Base-by-base conservation (phyloP, 1,284 basidiomycete species). In the Puccinia coronata region DNA sequence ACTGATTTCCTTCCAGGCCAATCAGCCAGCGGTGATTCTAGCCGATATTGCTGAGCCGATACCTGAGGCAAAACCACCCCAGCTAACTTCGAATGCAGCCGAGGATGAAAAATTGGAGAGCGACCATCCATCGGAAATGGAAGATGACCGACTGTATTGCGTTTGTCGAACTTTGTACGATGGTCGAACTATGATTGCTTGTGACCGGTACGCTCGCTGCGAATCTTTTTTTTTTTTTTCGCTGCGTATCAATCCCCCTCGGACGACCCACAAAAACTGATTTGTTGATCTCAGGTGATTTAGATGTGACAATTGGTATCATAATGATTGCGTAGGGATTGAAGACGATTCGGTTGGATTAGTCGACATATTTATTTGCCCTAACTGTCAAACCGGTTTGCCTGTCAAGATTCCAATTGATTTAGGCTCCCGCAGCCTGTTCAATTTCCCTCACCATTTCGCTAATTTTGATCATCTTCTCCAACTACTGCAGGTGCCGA, bases 221-320 rank as follows among this genome's bases (percentile, higher is more conserved):
- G n/a, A n/a, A 36, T 57, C 47, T 16, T 61, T 36, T 0, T 11
- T 51, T 49, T 28, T 12, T 80, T 16, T 39, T 25, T 28, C 3
- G n/a, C n/a, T n/a, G n/a, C 39, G 23, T n/a, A 71, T 34, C 39
- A 36, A 39, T n/a, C 39, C 23, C 39, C n/a, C n/a, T 36, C n/a
- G 49, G 12, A 47, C 20, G 16, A 69, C 23, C 67, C 16, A 18
- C 14, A 53, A 51, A 18, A 49, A 41, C 67, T 80, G 31, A 72
- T 73, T 65, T 36, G 47, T 72, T 71, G 9, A 71, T 70, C 34
- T 28, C 49, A 57, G 67, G 61, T 55, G 41, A 71, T 70, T 70
- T 47, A 80, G 78, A 65, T 80, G 78, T 53, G 78, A 80, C 69
- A 72, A 73, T 73, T 80, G 78, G 78, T 80, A 73, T 34, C 78